phyloP scores from a whole-genome alignment of 1,139 yeast genomes.

The Taiozyma sp. region DNA sequence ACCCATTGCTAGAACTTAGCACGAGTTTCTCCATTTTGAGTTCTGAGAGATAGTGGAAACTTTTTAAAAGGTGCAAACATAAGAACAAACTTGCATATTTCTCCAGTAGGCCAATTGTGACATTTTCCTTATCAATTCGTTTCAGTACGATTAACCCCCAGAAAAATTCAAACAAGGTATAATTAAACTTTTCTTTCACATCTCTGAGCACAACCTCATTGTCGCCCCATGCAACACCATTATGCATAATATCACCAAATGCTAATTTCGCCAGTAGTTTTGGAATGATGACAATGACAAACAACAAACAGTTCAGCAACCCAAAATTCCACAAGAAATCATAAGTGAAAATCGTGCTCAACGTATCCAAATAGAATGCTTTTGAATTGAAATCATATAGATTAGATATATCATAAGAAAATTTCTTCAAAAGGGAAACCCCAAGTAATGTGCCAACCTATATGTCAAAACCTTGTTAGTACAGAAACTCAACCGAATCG shows the following conservation, averaged over 20 bases:
- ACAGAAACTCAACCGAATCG: background rate
- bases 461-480: background rate
- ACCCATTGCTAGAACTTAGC: slow-evolving; percentile 18
- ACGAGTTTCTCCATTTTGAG: slow-evolving; percentile 25
- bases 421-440: slow-evolving; percentile 19
- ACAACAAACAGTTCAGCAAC: slow-evolving; percentile 14
- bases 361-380: background rate
- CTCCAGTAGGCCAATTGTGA: background rate
- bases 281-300: slow-evolving; percentile 20
- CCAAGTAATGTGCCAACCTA: slow-evolving; percentile 20
- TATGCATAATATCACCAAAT: slow-evolving; percentile 32
- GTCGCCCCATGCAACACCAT: slow-evolving; percentile 21
- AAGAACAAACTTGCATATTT: slow-evolving; percentile 38
- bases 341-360: slow-evolving; percentile 3
- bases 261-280: slow-evolving; percentile 32
- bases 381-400: background rate
- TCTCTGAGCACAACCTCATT: background rate
- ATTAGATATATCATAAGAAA: slow-evolving; percentile 4
- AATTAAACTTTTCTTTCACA: slow-evolving; percentile 32
- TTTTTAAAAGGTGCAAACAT: slow-evolving; percentile 35
- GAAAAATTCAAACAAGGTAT: slow-evolving; percentile 41
- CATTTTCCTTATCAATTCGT: slow-evolving; percentile 21
- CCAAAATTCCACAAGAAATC: slow-evolving; percentile 11
- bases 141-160: slow-evolving; percentile 35
- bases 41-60: slow-evolving; percentile 38